Evolutionary conservation across 768 basidiomycete species (phyloP), one percentile per base, ranked within the genome.

Genomic region (Termitomyces sp.): DNA sequence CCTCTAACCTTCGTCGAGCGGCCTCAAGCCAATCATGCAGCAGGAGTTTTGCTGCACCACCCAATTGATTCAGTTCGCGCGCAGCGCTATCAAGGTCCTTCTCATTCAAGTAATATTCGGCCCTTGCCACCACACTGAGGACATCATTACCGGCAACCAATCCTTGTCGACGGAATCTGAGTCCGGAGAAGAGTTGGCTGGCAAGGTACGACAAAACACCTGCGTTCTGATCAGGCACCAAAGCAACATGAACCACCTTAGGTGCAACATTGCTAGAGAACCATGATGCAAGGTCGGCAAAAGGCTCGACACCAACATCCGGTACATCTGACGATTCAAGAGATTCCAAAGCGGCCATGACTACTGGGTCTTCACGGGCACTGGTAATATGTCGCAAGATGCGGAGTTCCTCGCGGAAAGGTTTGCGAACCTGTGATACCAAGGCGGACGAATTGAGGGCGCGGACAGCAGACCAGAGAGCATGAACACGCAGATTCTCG

Each of bases 31-130:
- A 99, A 74, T 98, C 96, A 40, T 80, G 76, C 56, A 92, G 68
- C 48, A 96, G 70, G 56, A 81, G 71, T 73, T 87, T 90, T 15
- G 90, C 90, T 61, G 90, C 86, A 2, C 96, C 96, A 38, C 81
- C 85, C 58, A 99, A 76, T 73, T 94, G 91, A 72, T 98, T 99
- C 34, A 98, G 79, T 75, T 98, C 96, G 58, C 96, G 81, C 40
- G 95, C 79, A 20, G 96, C 96, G 65, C 79, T 82, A 66, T 96
- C 96, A 61, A 99, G 74, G 69, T 98, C 94, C 80, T 97, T 95
- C 77, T 96, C 92, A 62, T 88, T 88, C 70, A 98, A 74, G 72
- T 92, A 84, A 71, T 91, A 87, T 76, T 97, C 93, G 5, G 95
- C 95, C 52, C 97, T 79, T 4, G 95, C 87, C 40, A 99, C 71